Evolutionary conservation across 176 grass and related monocot species (phyloP).

Genomic region (barley (Hordeum vulgare)): MorexV3_pseudomolecules_assembly NC_058519.1:407431981-407432480

Average conservation of each 20-base stretch:
- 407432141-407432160: slow-evolving; percentile 86
- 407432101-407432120: slow-evolving; percentile 62
- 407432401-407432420: slow-evolving; percentile 60
- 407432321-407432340: slow-evolving; percentile 92
- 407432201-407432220: slow-evolving; percentile 57
- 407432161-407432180: slow-evolving; percentile 76
- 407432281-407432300: slow-evolving; percentile 13
- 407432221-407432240: slow-evolving; percentile 79
- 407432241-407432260: slow-evolving; percentile 90
- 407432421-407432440: slow-evolving; percentile 76
- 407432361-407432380: slow-evolving; percentile 72
- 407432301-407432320: slow-evolving; percentile 60
- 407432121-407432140: slow-evolving; percentile 69
- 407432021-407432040: slow-evolving; percentile 95
- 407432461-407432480: slow-evolving; percentile 44
- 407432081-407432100: slow-evolving; percentile 86
- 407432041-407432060: slow-evolving; percentile 76
- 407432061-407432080: slow-evolving; percentile 93
- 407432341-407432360: slow-evolving; percentile 89
- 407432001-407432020: slow-evolving; percentile 96
- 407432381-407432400: slow-evolving; percentile 53
- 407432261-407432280: slow-evolving; percentile 78
- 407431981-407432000: slow-evolving; percentile 80
- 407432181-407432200: slow-evolving; percentile 70
- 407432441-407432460: slow-evolving; percentile 39